Evolutionary conservation across 2,329 filamentous ascomycete species (phyloP).

Genomic region (Xylaria sp.): DNA sequence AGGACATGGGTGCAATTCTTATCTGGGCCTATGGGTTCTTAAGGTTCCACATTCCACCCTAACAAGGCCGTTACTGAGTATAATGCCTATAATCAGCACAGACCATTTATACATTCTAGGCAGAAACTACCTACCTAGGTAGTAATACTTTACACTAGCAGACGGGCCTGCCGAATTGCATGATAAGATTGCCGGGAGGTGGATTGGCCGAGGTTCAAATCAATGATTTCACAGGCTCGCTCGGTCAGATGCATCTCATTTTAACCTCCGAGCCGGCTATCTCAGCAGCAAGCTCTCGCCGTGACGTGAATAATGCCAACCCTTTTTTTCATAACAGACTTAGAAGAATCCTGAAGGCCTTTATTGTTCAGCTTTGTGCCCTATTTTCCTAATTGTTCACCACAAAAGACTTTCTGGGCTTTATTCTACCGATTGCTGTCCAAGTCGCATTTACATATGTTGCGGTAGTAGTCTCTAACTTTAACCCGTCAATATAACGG

Average conservation of each 20-base stretch:
- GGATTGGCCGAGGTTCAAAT: constrained; percentile 49
- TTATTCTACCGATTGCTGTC: constrained; percentile 20
- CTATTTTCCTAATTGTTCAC: constrained; percentile 12
- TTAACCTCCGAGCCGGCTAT: constrained; percentile 34
- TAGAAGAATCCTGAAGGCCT: constrained; percentile 9
- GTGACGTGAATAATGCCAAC: constrained; percentile 23
- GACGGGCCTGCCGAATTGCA: neutral
- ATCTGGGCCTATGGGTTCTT: too few relatives aligned
- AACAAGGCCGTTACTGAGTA: neutral
- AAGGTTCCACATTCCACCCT: too few relatives aligned
- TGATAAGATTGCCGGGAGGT: constrained; percentile 12
- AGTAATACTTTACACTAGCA: neutral
- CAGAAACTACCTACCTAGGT: neutral
- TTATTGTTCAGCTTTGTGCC: constrained; percentile 2
- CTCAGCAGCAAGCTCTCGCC: constrained; percentile 31
- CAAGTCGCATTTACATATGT: constrained; percentile 25
- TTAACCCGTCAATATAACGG: constrained; percentile 39
- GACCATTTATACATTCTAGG: too few relatives aligned
- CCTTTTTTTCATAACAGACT: constrained; percentile 11
- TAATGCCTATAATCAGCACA: too few relatives aligned
- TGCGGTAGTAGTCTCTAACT: constrained; percentile 37
- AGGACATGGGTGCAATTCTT: too few relatives aligned
- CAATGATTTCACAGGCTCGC: constrained; percentile 39
- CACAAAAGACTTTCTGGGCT: constrained; percentile 10
- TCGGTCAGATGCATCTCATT: constrained; percentile 31